Conservation (phyloP, 2,329 filamentous ascomycete genomes). For the Diaporthe destruens region DNA sequence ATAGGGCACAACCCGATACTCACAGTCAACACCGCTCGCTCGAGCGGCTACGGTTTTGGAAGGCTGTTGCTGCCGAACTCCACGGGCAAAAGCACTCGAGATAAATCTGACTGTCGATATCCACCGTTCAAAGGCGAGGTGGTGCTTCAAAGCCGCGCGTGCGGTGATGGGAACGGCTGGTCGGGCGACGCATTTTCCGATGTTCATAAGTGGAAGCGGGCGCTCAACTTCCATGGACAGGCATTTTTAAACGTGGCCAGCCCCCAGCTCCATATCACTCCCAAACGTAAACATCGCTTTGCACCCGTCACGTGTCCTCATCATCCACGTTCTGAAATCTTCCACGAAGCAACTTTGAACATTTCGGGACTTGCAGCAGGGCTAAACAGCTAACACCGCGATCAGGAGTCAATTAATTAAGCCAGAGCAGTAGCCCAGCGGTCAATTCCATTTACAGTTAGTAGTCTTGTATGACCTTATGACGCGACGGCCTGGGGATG, state of each 20-base stretch:
- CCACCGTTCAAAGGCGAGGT: neutral
- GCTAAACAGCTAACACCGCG: no score
- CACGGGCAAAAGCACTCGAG: neutral
- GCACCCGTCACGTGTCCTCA: no score
- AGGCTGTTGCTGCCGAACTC: neutral
- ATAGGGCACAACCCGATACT: neutral
- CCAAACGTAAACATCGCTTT: neutral
- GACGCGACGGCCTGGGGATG: neutral
- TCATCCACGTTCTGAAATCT: no score
- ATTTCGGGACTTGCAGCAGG: no score
- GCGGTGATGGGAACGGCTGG: neutral
- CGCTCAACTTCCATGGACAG: neutral
- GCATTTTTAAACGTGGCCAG: neutral
- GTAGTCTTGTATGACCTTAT: neutral
- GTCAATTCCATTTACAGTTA: neutral
- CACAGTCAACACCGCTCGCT: neutral
- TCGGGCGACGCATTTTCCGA: neutral
- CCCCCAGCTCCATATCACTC: neutral
- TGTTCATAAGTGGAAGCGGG: neutral
- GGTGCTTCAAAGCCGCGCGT: neutral
- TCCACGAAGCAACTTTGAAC: no score
- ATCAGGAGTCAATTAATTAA: neutral
- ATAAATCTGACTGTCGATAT: neutral
- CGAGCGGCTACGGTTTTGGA: neutral
- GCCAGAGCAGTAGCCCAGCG: neutral